Base-by-base conservation (phyloP, 495 filamentous ascomycete genomes). In the Lentithecium fluviatile region DNA sequence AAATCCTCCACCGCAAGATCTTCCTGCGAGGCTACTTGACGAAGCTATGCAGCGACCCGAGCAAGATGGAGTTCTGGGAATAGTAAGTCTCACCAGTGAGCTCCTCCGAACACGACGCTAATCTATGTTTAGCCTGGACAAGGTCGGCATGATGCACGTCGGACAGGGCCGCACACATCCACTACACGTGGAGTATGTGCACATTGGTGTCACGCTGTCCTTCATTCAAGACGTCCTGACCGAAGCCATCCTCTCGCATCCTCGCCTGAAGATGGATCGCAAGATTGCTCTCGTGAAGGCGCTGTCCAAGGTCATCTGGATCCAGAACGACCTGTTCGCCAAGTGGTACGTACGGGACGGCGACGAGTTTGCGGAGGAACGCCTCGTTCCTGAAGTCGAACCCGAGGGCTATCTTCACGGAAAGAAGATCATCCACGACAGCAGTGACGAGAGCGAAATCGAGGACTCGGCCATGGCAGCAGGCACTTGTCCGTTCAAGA, bases 281-380 rank as follows among this genome's bases (percentile, higher is more conserved):
- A 90, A 90, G 73, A 81, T 83, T 2, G 83, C 83, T 3, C 77
- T 89, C 17, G 75, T 89, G 29, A 87, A 84, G 59, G 88, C 88
- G 10, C 70, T 83, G 53, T 76, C 62, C 55, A 85, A 85, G 60
- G 73, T 85, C 13, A 76, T 85, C 56, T 88, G 86, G 86, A 88
- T 89, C 66, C 87, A 90, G 72, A 88, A 89, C 65, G 88, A 92
- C 69, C 75, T 92, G 19, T 88, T 92, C 64, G 84, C 88, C 8
- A 86, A 84, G 73, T 88, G 84, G 82, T 87, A 88, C 59, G 80
- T 87, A 4, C 76, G 80, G 23, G 86, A 91, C 58, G 86, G 86
- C 36, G 87, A 88, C 32, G 86, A 90, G 70, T 89, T 77, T 62
- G 81, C 76, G 23, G 83, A 83, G 1, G 83, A 85, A 36, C 80